A percentile compares a stretch with the other conserved stretches of the same genome.
These are phyloP conservation scores for Psilocybe sp. DNA, from an alignment of 768 basidiomycete species.

Conservation along the genomic window DNA sequence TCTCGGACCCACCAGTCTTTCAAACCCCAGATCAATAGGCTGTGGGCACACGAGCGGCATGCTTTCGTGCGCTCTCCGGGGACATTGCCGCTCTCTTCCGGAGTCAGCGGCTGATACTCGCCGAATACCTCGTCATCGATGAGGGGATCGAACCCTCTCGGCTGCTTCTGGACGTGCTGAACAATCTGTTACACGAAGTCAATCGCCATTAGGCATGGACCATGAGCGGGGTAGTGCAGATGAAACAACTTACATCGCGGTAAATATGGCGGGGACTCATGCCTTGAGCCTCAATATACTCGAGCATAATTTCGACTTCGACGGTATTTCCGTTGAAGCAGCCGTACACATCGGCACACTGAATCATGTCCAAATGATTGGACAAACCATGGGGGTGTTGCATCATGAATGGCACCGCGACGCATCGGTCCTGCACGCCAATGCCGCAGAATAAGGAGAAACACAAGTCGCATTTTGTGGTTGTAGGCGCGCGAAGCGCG, in stretches of 20 bases:
- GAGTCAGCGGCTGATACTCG: constrained; percentile 60
- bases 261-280: constrained; percentile 73
- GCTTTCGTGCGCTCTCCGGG: constrained; percentile 57
- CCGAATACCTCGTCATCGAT: constrained; percentile 70
- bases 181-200: constrained; percentile 47
- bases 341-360: constrained; percentile 75
- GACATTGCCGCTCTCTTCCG: constrained; percentile 54
- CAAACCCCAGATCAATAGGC: constrained; percentile 73
- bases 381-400: constrained; percentile 71
- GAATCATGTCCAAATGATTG: constrained; percentile 72
- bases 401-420: constrained; percentile 49
- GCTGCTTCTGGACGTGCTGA: constrained; percentile 54
- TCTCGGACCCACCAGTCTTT: constrained; percentile 84
- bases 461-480: constrained; percentile 84
- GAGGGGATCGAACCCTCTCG: constrained; percentile 60
- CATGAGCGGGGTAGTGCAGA: neutral
- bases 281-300: constrained; percentile 64
- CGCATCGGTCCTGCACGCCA: constrained; percentile 70
- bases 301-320: constrained; percentile 83
- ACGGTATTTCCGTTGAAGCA: constrained; percentile 75
- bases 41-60: constrained; percentile 72
- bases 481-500: constrained; percentile 67
- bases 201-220: neutral
- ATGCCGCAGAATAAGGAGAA: constrained; percentile 83
- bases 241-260: constrained; percentile 54